Conservation (phyloP, 2,329 filamentous ascomycete genomes). For the Escovopsis sp. region DNA sequence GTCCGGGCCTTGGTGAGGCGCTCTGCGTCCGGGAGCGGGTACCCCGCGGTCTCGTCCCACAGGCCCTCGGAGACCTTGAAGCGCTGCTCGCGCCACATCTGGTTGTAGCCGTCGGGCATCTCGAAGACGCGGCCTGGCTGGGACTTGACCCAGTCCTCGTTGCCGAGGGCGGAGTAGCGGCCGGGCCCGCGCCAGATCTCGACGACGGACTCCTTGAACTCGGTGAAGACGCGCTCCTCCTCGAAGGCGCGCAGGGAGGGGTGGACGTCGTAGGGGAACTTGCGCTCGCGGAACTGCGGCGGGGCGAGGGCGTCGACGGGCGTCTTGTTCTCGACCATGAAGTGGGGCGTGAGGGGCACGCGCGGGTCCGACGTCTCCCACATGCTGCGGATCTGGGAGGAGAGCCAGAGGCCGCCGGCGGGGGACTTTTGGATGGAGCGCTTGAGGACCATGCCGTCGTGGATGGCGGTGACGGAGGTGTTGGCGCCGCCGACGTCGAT, state of each 20-base stretch:
- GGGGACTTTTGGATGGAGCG: conserved; percentile 76
- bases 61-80: conserved; percentile 77
- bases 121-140: conserved; percentile 81
- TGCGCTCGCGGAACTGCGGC: conserved; percentile 58
- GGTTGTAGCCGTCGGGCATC: conserved; percentile 93
- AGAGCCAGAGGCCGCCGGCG: conserved; percentile 79
- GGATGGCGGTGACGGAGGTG: conserved; percentile 77
- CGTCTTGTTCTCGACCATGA: conserved; percentile 73
- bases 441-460: conserved; percentile 88
- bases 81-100: conserved; percentile 80
- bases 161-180: conserved; percentile 46
- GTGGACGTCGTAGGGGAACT: conserved; percentile 45
- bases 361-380: conserved; percentile 55
- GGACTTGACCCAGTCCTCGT: conserved; percentile 59
- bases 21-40: conserved; percentile 30
- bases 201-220: conserved; percentile 96
- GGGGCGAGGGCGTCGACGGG: conserved; percentile 75
- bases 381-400: conserved; percentile 69
- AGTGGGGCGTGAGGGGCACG: conserved; percentile 68
- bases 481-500: conserved; percentile 83
- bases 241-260: conserved; percentile 68
- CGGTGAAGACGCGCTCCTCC: conserved; percentile 82
- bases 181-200: conserved; percentile 81
- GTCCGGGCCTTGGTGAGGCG: conserved; percentile 57
- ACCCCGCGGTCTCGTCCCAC: conserved; percentile 72